phyloP scores from a whole-genome alignment of 139 green algal species.

The Desmodesmus armatus region DNA sequence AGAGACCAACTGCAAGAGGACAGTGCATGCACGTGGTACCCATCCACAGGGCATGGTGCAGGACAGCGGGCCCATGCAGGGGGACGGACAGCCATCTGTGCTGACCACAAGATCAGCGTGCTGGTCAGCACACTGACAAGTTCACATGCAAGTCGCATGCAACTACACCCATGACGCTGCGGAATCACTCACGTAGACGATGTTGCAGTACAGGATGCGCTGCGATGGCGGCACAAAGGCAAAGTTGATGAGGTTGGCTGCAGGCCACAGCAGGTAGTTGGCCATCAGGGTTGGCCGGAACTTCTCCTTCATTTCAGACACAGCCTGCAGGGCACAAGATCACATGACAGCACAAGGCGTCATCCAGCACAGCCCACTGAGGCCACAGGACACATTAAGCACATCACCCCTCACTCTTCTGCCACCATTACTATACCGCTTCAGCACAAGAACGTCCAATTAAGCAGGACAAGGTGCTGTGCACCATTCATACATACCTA shows the following conservation, averaged over 20 bases:
- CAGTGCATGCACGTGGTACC: background rate
- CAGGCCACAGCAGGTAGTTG: slow-evolving; percentile 70
- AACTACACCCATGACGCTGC: background rate
- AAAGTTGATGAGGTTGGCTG: slow-evolving; percentile 71
- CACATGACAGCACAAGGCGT: background rate
- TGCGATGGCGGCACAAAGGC: slow-evolving; percentile 60
- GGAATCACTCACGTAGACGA: slow-evolving; percentile 25
- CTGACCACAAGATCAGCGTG: background rate
- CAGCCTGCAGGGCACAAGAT: too few species aligned
- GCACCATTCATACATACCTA: too few species aligned
- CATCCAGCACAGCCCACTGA: background rate
- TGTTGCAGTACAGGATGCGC: slow-evolving; percentile 70
- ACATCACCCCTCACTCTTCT: background rate
- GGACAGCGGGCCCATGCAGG: background rate
- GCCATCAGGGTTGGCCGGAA: slow-evolving; percentile 51
- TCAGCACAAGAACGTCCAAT: too few species aligned
- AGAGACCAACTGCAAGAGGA: background rate
- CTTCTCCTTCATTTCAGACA: slow-evolving; percentile 19
- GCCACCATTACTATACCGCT: too few species aligned
- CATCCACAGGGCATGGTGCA: background rate
- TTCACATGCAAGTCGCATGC: background rate
- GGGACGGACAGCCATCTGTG: background rate
- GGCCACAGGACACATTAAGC: background rate
- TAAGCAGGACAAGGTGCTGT: too few species aligned
- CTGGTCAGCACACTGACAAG: background rate